Base-by-base conservation (phyloP, 2,329 filamentous ascomycete genomes). In the Piedraia hortae region DNA sequence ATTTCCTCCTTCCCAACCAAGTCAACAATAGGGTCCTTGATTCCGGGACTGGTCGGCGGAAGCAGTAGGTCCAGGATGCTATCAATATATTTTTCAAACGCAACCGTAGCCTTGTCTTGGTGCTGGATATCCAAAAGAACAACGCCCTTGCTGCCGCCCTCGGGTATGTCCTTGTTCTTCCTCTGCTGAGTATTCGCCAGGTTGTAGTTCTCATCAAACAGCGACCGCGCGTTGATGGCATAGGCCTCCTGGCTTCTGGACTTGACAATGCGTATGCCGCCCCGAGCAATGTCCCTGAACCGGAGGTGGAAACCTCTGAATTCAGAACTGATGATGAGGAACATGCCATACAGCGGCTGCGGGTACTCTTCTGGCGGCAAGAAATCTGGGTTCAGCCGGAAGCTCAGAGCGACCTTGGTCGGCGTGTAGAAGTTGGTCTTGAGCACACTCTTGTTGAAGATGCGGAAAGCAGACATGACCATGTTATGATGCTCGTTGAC, bases 11-110 rank as follows among this genome's bases (percentile, higher is more conserved):
- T 85, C 35, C 77, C 75, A 44, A 93, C 73, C 13, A 91, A 54
- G 45, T 97, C 85, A 26, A 97, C 82, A 29, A 97, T 80, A 1
- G 85, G 85, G 41, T 97, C 89, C 57, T 97, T 97, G 59, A 97
- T 97, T 32, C 85, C 85, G 6, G 85, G 85, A 26, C 78, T 90
- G 36, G 65, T 61, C 1, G 85, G 77, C 6, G 75, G 77, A 20
- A 97, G 59, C 16, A 97, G 63, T 31, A 97, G 64, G 47, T 97
- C 85, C 42, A 97, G 59, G 38, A 97, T 91, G 44, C 77, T 89
- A 53, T 97, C 85, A 39, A 97, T 97, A 51, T 97, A 97, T 56
- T 97, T 97, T 54, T 97, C 82, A 37, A 97, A 97, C 2, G 85
- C 82, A 30, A 89, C 78, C 21, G 60, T 62, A 10, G 71, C 71